phyloP scores from a whole-genome alignment of 2,329 filamentous ascomycete genomes.

The Aspergillus sp. region DNA sequence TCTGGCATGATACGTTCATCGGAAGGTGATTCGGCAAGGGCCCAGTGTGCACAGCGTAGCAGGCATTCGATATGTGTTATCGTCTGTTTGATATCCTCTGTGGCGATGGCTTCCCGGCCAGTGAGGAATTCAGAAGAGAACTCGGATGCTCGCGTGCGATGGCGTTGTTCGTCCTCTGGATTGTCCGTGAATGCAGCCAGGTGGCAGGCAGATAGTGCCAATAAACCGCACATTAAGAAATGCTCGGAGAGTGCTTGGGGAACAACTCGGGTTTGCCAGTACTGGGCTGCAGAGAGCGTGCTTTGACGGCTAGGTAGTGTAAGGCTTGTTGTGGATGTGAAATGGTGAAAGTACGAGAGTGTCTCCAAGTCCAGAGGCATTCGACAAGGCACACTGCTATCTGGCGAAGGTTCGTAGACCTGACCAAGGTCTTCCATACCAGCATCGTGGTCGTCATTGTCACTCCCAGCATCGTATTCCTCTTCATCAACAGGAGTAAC shows the following conservation, averaged over 20 bases:
- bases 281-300: not conserved
- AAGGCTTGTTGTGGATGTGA: not conserved
- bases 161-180: not conserved
- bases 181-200: not conserved
- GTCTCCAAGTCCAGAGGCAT: not conserved
- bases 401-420: too few species aligned
- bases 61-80: not conserved
- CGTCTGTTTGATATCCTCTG: not conserved
- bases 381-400: too few species aligned
- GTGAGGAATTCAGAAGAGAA: not conserved
- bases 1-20: not conserved
- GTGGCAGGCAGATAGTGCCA: slow-evolving; percentile 7
- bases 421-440: not conserved
- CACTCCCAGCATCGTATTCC: too few species aligned
- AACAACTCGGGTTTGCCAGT: not conserved
- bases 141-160: not conserved
- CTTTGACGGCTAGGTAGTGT: not conserved
- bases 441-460: not conserved
- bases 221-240: slow-evolving; percentile 8
- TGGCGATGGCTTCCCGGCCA: not conserved
- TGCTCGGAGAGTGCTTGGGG: not conserved
- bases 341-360: slow-evolving; percentile 11
- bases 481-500: not conserved
- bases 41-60: not conserved
- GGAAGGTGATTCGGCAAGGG: not conserved